phyloP scores from a whole-genome alignment of 805 yeast genomes.

The Starmerella ratchasimensis region DNA sequence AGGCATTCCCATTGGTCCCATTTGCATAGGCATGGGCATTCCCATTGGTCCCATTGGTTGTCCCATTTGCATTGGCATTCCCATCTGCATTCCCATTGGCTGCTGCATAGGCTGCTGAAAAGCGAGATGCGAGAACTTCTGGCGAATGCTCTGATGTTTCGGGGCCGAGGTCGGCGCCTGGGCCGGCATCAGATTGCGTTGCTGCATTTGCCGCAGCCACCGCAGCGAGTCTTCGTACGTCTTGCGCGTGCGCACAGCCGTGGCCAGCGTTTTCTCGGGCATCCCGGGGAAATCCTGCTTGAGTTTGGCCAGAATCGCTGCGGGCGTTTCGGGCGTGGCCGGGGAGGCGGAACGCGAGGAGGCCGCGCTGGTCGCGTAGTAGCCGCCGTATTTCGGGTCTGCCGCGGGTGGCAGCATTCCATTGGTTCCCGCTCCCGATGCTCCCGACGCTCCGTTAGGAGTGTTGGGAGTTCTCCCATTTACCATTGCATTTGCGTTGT shows the following conservation, averaged over 20 bases:
- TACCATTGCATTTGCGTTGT: too few relatives aligned
- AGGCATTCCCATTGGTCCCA: neutral
- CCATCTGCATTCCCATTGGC: constrained; percentile 1
- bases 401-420: too few relatives aligned
- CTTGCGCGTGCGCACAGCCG: constrained; percentile 22
- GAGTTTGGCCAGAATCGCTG: constrained; percentile 7
- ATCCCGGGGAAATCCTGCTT: constrained; percentile 18
- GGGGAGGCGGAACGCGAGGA: too few relatives aligned
- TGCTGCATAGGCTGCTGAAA: constrained; percentile 4
- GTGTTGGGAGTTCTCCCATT: too few relatives aligned
- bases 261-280: constrained; percentile 19
- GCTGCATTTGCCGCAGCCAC: constrained; percentile 26
- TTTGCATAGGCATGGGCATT: neutral
- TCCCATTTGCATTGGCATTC: constrained; percentile 1
- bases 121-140: constrained; percentile 24
- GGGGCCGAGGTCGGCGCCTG: constrained; percentile 9
- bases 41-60: neutral
- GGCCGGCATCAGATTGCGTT: constrained; percentile 20
- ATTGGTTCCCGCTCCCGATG: too few relatives aligned
- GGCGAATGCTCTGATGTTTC: constrained; percentile 28
- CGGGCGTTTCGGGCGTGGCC: neutral
- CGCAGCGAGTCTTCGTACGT: constrained; percentile 27
- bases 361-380: constrained; percentile 1
- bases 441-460: too few relatives aligned
- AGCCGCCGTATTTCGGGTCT: neutral